Percentiles rank a stretch among this genome's conserved stretches.
These are phyloP conservation scores for Solanum verrucosum DNA, from an alignment of 257 asterid species.

Conservation along the genomic window DNA sequence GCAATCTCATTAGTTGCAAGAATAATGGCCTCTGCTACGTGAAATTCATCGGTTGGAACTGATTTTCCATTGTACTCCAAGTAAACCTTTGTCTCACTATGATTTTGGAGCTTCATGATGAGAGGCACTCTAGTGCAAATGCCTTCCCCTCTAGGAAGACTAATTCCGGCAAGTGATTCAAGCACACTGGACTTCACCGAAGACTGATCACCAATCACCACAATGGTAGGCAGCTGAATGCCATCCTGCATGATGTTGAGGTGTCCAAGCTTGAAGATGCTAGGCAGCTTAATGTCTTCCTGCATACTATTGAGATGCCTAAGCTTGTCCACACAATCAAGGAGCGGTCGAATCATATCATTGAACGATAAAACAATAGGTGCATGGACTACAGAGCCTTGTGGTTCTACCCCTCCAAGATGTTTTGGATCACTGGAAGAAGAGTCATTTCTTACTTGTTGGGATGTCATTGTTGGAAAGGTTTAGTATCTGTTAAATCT, in stretches of 20 bases:
- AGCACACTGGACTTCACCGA: constrained; percentile 43
- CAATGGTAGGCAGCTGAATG: constrained; percentile 17
- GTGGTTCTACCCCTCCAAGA: too few species aligned
- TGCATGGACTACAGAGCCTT: too few species aligned
- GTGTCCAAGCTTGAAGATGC: too few species aligned
- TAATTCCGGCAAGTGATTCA: constrained; percentile 16
- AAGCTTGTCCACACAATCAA: too few species aligned
- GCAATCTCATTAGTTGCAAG: constrained; percentile 21
- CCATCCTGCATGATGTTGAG: background rate
- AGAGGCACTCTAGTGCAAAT: background rate
- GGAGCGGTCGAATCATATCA: too few species aligned
- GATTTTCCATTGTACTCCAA: background rate
- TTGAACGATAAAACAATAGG: too few species aligned
- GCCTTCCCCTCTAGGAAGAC: background rate
- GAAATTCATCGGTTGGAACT: background rate
- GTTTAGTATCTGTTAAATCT: too few species aligned
- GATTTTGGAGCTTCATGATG: background rate
- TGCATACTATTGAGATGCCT: too few species aligned
- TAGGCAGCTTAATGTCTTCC: too few species aligned
- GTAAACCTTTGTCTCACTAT: background rate
- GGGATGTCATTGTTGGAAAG: too few species aligned
- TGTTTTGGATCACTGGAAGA: too few species aligned
- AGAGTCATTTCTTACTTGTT: too few species aligned
- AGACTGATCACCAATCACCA: constrained; percentile 38
- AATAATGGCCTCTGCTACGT: background rate